Conservation (phyloP, 768 basidiomycete genomes). For the Sporobolomyces roseus region DNA sequence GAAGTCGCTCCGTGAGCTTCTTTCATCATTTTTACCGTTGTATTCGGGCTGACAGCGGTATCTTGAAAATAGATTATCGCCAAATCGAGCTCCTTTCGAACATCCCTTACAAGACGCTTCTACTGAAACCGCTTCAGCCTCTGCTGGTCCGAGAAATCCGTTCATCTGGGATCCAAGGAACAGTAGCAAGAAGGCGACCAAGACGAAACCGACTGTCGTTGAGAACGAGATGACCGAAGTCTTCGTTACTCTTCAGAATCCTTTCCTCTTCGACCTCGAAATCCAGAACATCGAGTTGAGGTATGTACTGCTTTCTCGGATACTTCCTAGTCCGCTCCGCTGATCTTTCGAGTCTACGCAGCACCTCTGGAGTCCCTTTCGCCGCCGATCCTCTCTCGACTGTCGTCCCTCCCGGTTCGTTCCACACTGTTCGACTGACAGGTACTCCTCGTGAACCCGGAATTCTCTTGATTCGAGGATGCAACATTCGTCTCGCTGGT, state of each 20-base stretch:
- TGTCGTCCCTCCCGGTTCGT: conserved; percentile 67
- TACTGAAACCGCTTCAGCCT: not conserved
- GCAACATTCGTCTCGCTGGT: conserved; percentile 69
- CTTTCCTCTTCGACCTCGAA: conserved; percentile 87
- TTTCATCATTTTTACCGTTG: not conserved
- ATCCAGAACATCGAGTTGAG: conserved; percentile 74
- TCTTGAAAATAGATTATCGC: conserved; percentile 57
- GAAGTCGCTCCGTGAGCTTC: conserved; percentile 62
- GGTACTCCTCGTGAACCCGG: conserved; percentile 67
- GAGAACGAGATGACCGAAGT: conserved; percentile 81
- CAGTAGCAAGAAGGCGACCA: conserved; percentile 55
- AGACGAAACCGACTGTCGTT: conserved; percentile 65
- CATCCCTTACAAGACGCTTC: conserved; percentile 54
- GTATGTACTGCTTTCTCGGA: conserved; percentile 45
- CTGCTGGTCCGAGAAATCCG: conserved; percentile 52
- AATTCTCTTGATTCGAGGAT: conserved; percentile 68
- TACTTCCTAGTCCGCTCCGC: not conserved
- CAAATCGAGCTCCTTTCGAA: conserved; percentile 68
- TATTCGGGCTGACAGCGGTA: not conserved
- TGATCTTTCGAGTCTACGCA: conserved; percentile 46
- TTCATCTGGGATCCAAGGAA: conserved; percentile 87
- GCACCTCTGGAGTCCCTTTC: conserved; percentile 76
- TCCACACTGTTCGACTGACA: conserved; percentile 67
- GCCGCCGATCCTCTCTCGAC: conserved; percentile 63
- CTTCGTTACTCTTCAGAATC: conserved; percentile 78